These are phyloP conservation scores for Rhizophora apiculata DNA, from an alignment of 345 rosid genomes.

Conservation along the genomic window DNA sequence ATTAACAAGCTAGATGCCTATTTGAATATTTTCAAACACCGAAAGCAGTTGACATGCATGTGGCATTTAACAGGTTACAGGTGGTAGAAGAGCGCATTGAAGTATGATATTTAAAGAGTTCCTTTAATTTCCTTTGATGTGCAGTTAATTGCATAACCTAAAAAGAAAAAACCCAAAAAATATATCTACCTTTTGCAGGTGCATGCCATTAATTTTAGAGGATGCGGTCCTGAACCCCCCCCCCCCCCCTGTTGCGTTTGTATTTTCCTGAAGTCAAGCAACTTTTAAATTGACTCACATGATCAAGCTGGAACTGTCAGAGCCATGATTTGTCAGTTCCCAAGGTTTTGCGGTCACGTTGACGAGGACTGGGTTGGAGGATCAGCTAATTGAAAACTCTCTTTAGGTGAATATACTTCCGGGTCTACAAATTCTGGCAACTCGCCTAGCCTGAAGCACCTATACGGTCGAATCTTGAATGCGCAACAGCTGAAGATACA, in stretches of 20 bases:
- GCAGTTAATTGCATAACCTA: not conserved
- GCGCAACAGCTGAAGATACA: too few species aligned
- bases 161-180: not conserved
- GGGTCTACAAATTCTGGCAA: too few species aligned
- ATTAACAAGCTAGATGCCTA: too few species aligned
- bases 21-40: not conserved
- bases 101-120: conserved; percentile 16
- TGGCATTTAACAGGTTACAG: conserved; percentile 20
- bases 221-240: too few species aligned
- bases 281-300: not conserved
- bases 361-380: too few species aligned
- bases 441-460: too few species aligned
- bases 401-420: too few species aligned
- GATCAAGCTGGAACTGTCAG: not conserved
- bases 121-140: not conserved
- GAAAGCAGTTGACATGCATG: conserved; percentile 11
- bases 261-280: not conserved
- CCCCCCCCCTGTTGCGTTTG: not conserved
- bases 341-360: not conserved
- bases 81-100: conserved; percentile 33
- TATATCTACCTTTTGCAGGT: too few species aligned
- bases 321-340: not conserved
- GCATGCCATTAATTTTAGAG: too few species aligned
- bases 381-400: too few species aligned
- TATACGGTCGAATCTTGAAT: too few species aligned